Conservation (phyloP, 768 basidiomycete genomes). For the Kwoniella sp. region DNA sequence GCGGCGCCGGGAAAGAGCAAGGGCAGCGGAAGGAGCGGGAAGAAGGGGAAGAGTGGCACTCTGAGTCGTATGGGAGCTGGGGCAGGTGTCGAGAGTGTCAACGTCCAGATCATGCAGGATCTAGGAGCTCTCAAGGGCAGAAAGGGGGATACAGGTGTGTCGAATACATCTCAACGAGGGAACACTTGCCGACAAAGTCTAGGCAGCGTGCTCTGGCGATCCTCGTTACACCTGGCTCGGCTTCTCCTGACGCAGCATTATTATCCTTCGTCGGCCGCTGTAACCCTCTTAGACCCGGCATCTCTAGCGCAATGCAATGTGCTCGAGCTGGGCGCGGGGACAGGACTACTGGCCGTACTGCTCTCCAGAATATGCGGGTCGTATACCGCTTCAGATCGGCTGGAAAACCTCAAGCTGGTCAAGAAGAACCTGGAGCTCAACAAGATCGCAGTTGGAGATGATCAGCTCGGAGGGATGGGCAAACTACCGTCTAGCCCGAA, state of each 20-base stretch:
- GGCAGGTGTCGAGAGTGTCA: slow-evolving; percentile 18
- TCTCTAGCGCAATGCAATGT: slow-evolving; percentile 14
- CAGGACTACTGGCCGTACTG: slow-evolving; percentile 42
- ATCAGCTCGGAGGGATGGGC: background rate
- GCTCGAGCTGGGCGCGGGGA: slow-evolving; percentile 47
- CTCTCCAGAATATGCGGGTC: slow-evolving; percentile 24
- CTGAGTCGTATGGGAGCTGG: no score
- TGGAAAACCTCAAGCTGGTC: slow-evolving; percentile 43
- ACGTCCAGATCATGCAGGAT: slow-evolving; percentile 41
- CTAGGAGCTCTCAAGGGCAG: slow-evolving; percentile 35
- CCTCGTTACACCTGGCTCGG: slow-evolving; percentile 38
- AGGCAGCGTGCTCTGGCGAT: slow-evolving; percentile 49
- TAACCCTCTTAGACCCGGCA: slow-evolving; percentile 16
- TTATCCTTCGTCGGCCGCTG: slow-evolving; percentile 13
- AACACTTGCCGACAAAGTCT: no score
- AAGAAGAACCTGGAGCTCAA: slow-evolving; percentile 40
- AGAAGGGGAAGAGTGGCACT: slow-evolving; percentile 1
- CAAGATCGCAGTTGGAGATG: slow-evolving; percentile 4
- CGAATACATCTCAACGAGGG: no score
- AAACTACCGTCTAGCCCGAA: background rate
- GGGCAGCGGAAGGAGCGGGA: background rate
- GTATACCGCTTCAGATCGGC: slow-evolving; percentile 39
- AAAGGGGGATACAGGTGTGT: slow-evolving; percentile 48
- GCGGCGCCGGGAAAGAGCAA: background rate
- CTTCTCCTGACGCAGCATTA: slow-evolving; percentile 31